phyloP scores from a whole-genome alignment of 441 rosid species.

The Viola pubescens region DNA sequence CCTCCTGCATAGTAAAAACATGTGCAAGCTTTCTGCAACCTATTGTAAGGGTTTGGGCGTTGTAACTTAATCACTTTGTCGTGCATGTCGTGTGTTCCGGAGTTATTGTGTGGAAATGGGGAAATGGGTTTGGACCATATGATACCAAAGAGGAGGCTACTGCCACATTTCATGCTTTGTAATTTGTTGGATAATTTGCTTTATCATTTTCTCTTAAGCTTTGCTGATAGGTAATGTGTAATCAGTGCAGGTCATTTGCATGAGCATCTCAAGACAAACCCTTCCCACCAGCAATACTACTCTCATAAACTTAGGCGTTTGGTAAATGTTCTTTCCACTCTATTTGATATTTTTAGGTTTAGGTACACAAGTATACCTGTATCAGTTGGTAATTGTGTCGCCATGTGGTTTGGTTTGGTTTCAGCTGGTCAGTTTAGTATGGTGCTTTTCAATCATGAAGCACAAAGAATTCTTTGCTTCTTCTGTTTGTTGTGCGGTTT shows the following conservation, averaged over 20 bases:
- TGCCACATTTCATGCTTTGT: not conserved
- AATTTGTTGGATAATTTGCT: not conserved
- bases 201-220: constrained; percentile 6
- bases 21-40: not conserved
- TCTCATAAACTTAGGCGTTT: constrained; percentile 64
- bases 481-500: no score
- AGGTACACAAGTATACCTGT: not conserved
- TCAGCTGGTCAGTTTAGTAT: no score
- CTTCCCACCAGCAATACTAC: constrained; percentile 48
- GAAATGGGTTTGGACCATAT: not conserved
- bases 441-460: no score
- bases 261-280: constrained; percentile 40
- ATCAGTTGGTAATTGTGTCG: no score
- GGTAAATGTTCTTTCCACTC: constrained; percentile 23
- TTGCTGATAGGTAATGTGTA: constrained; percentile 13
- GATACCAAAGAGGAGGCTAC: no score
- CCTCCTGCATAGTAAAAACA: not conserved
- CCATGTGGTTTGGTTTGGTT: no score
- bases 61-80: not conserved
- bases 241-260: constrained; percentile 70
- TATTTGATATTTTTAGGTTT: not conserved
- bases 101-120: constrained; percentile 3
- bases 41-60: not conserved
- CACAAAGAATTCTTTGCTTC: no score
- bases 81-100: not conserved